Evolutionary conservation across 192 early-diverging fungal genomes (phyloP), one percentile per base, ranked within the genome.

Genomic region (Funneliformis geosporum): DNA sequence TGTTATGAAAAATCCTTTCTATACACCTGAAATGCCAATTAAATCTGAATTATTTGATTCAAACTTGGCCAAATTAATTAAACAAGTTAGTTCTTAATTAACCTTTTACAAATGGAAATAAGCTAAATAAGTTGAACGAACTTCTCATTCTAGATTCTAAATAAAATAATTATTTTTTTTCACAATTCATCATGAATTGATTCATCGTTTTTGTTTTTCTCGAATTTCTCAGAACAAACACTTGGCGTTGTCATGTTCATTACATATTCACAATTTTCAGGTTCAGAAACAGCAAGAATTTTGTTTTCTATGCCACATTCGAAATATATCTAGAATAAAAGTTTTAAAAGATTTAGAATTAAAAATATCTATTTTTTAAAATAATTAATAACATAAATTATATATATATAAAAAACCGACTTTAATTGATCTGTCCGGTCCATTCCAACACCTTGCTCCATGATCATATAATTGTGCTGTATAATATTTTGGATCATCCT

Each of bases 1-100:
- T 83, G 96, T 94, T 28, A 96, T 99, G 92, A 99, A 99, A 88
- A 99, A 97, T 81, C 98, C 98, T 46, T 99, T 99, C 82, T 96
- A 98, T 88, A 96, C 92, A 75, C 93, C 96, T 21, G 98, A 99
- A 82, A 99, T 99, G 98, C 98, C 98, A 33, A 96, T 99, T 80
- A 93, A 96, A 23, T 94, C 92, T 0, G 98, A 99, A 75, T 87
- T 96, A 80, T 99, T 99, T 89, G 98, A 99, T 83, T 70, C 88
- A 16, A 90, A 93, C 80, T 76, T 99, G 50, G 71, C 83, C 25
- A 93, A 92, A 82, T 84, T 94, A 33, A 90, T 93, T 25, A 90
- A 90, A 79, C 74, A 82, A 33, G 81, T 85, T 46, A 78, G 81
- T 16, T 55, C 50, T 55, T 55, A 55, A 55, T 5, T 55, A 21